Percentiles rank a stretch among this genome's conserved stretches.
phyloP scores from a whole-genome alignment of 2,329 filamentous ascomycete genomes.

The Magnaporthales sp. region DNA sequence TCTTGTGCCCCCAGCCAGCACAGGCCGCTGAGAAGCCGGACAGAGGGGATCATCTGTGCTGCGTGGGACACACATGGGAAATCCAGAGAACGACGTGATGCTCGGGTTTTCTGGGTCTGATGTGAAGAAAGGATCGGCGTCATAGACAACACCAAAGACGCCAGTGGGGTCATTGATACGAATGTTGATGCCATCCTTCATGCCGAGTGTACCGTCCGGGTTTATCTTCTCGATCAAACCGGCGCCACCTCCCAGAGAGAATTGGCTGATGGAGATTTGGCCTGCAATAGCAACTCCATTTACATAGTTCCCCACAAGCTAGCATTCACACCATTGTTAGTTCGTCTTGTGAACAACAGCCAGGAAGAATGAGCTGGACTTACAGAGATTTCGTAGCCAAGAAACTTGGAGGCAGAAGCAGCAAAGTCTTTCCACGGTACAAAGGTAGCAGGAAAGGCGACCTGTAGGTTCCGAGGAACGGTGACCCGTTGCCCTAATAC shows the following conservation, averaged over 20 bases:
- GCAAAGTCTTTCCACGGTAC: background rate
- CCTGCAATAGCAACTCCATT: background rate
- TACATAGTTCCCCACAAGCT: background rate
- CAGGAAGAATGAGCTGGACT: background rate
- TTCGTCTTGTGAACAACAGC: background rate
- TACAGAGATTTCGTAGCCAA: background rate
- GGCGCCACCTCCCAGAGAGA: background rate
- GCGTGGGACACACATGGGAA: conserved; percentile 39
- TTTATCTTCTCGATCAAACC: background rate
- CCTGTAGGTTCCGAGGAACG: background rate
- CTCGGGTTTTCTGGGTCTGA: conserved; percentile 37
- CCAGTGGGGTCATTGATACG: conserved; percentile 29
- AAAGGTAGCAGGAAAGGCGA: conserved; percentile 1
- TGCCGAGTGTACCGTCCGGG: background rate
- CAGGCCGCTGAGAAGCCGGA: background rate
- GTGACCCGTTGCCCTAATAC: background rate
- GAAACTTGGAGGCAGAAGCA: background rate
- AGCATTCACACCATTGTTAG: background rate
- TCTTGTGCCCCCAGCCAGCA: background rate
- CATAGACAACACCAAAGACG: conserved; percentile 27
- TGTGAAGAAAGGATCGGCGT: conserved; percentile 28
- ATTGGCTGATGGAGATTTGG: background rate
- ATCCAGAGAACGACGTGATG: conserved; percentile 35
- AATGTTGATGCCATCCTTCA: background rate
- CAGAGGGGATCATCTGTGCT: conserved; percentile 12